Base-by-base conservation (phyloP, 2,329 filamentous ascomycete species). In the Kalaharituber pfeilii region DNA sequence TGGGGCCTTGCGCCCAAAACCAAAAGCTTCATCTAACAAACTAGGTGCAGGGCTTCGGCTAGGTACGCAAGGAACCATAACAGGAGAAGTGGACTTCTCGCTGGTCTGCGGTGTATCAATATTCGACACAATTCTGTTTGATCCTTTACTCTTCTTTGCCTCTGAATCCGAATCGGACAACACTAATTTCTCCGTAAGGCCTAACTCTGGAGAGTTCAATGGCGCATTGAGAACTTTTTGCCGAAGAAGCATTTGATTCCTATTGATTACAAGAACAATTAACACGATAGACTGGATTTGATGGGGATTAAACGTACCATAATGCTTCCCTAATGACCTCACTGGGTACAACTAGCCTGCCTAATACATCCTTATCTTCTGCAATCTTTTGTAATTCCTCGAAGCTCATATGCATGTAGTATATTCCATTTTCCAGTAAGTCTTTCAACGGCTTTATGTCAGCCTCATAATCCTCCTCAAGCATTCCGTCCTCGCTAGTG, bases 351-450 rank as follows among this genome's bases (percentile, higher is more conserved):
- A 77, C 70, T 1, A 74, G 74, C 2, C 77, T 64, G 3, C 75
- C 75, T 49, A 78, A 70, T 13, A 72, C 66, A 60, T 79, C 75
- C 45, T 70, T 69, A 22, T 74, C 69, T 50, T 64, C 66, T 9
- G 71, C 69, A 53, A 78, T 77, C 59, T 71, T 73, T 57, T 78
- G 74, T 7, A 79, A 65, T 56, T 77, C 74, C 59, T 78, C 76
- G 56, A 77, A 78, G 30, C 75, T 72, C 60, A 79, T 70, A 62
- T 79, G 76, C 2, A 77, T 69, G 64, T 78, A 79, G 61, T 78
- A 75, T 7, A 79, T 76, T 0, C 75, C 76, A 65, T 77, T 73
- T 55, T 79, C 75, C 3, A 79, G 66, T 1, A 79, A 65, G 0
- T 76, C 74, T 6, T 77, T 65, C 4, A 79, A 66, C 8, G 75